Conservation (phyloP, 2,329 filamentous ascomycete genomes). For the Orbilia quercus region DNA sequence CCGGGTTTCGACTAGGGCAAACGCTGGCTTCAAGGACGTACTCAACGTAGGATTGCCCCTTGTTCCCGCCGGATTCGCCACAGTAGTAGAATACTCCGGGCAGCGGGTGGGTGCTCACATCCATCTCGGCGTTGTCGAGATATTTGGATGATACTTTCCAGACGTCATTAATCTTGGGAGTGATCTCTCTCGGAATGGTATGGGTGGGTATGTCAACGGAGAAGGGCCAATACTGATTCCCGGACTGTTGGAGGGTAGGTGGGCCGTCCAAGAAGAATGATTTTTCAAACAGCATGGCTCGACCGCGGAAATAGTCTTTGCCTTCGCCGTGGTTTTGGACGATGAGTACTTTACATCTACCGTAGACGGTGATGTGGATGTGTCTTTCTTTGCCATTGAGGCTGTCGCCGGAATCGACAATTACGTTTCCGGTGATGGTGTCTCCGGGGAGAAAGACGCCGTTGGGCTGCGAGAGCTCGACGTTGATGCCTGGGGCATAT, state of each 20-base stretch:
- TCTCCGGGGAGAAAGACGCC: slow-evolving; percentile 40
- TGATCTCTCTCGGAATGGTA: slow-evolving; percentile 18
- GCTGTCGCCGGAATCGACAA: not conserved
- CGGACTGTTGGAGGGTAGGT: not conserved
- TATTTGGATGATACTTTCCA: slow-evolving; percentile 48
- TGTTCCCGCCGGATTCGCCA: slow-evolving; percentile 22
- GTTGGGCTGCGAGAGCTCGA: slow-evolving; percentile 24
- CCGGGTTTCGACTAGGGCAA: not conserved
- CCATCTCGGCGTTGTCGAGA: slow-evolving; percentile 48
- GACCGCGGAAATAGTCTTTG: slow-evolving; percentile 47
- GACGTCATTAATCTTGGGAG: slow-evolving; percentile 12
- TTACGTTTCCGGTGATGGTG: slow-evolving; percentile 18
- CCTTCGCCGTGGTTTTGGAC: slow-evolving; percentile 33
- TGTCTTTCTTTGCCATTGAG: slow-evolving; percentile 4
- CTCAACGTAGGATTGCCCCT: slow-evolving; percentile 35
- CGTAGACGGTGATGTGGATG: slow-evolving; percentile 35
- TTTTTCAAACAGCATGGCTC: slow-evolving; percentile 31
- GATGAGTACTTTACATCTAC: slow-evolving; percentile 46
- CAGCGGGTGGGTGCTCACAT: slow-evolving; percentile 28
- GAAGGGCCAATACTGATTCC: slow-evolving; percentile 16
- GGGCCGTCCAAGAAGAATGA: slow-evolving; percentile 29
- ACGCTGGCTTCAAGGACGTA: slow-evolving; percentile 46
- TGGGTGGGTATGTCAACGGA: slow-evolving; percentile 37
- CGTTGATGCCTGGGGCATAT: slow-evolving; percentile 20
- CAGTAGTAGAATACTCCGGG: slow-evolving; percentile 49